Percentiles rank a stretch among this genome's conserved stretches.
These are phyloP conservation scores for Plectranthus barbatus DNA, from an alignment of 257 asterid genomes.

Conservation along the genomic window DNA sequence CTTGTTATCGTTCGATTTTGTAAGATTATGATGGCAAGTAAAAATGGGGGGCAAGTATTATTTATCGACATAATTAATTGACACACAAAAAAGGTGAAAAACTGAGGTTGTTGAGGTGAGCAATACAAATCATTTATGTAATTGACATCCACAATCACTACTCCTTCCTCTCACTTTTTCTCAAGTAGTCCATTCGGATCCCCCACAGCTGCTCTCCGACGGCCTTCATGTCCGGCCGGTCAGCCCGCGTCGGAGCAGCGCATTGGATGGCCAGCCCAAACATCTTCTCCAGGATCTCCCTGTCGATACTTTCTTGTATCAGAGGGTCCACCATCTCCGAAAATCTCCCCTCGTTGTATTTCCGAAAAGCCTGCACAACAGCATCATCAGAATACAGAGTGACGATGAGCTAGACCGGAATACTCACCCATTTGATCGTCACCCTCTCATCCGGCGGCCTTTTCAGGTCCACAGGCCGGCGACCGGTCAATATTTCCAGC, in stretches of 20 bases:
- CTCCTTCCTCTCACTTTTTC: slow-evolving; percentile 32
- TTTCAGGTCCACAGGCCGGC: slow-evolving; percentile 86
- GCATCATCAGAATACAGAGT: background rate
- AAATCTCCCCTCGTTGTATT: slow-evolving; percentile 42
- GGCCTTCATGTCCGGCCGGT: slow-evolving; percentile 85
- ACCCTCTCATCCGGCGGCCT: slow-evolving; percentile 68
- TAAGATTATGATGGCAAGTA: no score
- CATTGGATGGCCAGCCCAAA: slow-evolving; percentile 72
- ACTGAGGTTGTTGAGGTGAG: no score
- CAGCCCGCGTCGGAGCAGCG: slow-evolving; percentile 81
- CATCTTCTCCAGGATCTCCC: slow-evolving; percentile 56
- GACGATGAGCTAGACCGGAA: background rate
- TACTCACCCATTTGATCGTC: slow-evolving; percentile 84
- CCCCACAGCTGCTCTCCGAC: slow-evolving; percentile 86
- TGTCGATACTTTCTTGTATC: slow-evolving; percentile 44
- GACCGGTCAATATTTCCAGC: slow-evolving; percentile 81
- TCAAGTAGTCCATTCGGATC: slow-evolving; percentile 76
- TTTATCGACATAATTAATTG: no score
- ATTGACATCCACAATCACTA: no score
- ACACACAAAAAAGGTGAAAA: no score
- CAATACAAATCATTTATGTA: no score
- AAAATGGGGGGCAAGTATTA: no score
- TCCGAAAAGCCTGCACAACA: slow-evolving; percentile 61
- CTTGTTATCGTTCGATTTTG: no score
- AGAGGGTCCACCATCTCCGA: slow-evolving; percentile 67